Percentiles rank a stretch among this genome's conserved stretches.
Evolutionary conservation across 2,329 filamentous ascomycete species (phyloP).

Genomic region (Hypoxylon sp.): DNA sequence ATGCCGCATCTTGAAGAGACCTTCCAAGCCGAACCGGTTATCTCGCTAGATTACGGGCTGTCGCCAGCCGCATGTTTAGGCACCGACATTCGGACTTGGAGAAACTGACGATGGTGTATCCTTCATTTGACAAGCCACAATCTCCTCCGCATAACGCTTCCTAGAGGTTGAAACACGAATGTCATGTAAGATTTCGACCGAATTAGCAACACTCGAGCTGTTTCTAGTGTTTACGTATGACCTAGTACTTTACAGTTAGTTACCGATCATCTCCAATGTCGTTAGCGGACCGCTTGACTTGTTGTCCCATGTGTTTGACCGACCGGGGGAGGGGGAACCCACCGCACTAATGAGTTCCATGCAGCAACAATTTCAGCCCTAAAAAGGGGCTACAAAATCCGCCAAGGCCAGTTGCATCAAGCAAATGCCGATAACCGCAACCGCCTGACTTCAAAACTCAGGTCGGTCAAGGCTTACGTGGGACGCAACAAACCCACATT

Average conservation of each 20-base stretch:
- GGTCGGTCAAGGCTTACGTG: conserved; percentile 32
- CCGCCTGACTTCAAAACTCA: conserved; percentile 7
- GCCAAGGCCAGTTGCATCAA: conserved; percentile 8
- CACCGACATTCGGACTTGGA: conserved; percentile 14
- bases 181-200: too few relatives aligned
- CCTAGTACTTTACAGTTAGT: too few relatives aligned
- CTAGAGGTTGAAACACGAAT: conserved; percentile 2
- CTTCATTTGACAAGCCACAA: conserved; percentile 5
- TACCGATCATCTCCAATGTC: conserved; percentile 4
- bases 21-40: conserved; percentile 2
- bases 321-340: background rate
- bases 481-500: conserved; percentile 15
- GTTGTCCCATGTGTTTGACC: background rate
- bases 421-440: conserved; percentile 7
- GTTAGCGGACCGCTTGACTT: conserved; percentile 10
- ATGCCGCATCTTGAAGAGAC: conserved; percentile 8
- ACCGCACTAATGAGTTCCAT: background rate
- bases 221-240: conserved; percentile 4
- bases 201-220: too few relatives aligned
- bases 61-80: too few relatives aligned
- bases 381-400: conserved; percentile 28
- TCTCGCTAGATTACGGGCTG: too few relatives aligned
- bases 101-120: background rate
- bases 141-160: conserved; percentile 7
- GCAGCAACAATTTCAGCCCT: conserved; percentile 17